Evolutionary conservation across 2,329 filamentous ascomycete genomes (phyloP), one percentile per base, ranked within the genome.

Genomic region (Ambrosiella beaveri): DNA sequence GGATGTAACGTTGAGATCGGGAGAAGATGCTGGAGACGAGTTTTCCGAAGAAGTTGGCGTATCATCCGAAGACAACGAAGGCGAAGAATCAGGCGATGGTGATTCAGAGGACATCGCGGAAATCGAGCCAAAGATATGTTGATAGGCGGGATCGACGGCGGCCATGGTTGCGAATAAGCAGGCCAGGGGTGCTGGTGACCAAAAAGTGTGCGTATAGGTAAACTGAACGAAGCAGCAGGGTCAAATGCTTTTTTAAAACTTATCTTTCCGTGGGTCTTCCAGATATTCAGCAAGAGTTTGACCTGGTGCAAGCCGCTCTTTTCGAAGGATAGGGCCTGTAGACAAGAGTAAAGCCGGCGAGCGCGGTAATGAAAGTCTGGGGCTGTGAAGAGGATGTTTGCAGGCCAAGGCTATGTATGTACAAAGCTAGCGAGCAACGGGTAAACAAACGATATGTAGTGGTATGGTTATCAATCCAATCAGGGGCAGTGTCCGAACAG

Each of bases 131-230:
- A 59, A 59, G 40, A 57, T 54, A 49, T 59, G 54, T 50, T 59
- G 58, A 56, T 59, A 59, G 19, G 58, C 49, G 36, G 50, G 58
- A 59, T 59, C 58, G 40, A 27, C 58, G 52, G 49, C 54, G 37
- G 57, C 49, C 58, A 59, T 59, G 41, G 35, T 37, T 58, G 40
- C 38, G 44, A 55, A 54, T 44, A 7, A 50, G 44, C 39, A 13
- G 51, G 37, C 57, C 51, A 50, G 53, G 53, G n/a, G n/a, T 44
- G 11, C 12, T 38, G n/a, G 11, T 38, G 13, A 13, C 27, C 27
- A 27, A 27, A 27, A 27, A 27, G 27, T 27, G 3, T 27, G 27
- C 5, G 27, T 27, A 27, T 27, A 27, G 27, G 27, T 27, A 27
- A 27, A 27, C 27, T 27, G 3, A 5, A 4, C 2, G 3, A 27